A percentile compares a stretch with the other conserved stretches of the same genome.
phyloP scores from a whole-genome alignment of 768 basidiomycete genomes.

The Neoboletus magnificus region DNA sequence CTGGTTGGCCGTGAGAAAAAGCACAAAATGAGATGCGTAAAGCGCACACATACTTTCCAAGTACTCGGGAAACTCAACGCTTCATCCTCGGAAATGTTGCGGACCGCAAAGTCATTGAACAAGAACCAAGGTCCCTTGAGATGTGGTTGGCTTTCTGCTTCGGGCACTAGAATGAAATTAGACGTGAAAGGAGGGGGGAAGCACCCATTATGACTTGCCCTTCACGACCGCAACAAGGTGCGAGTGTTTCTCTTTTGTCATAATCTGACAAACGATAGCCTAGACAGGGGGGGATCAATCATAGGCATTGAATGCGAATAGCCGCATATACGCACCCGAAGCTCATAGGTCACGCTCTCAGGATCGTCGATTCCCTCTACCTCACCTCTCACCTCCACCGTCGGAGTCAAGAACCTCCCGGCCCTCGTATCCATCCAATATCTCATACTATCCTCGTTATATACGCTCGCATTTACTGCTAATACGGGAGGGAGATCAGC shows the following conservation, averaged over 20 bases:
- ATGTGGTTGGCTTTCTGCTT: slow-evolving; percentile 47
- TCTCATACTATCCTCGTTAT: slow-evolving; percentile 67
- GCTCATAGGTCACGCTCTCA: slow-evolving; percentile 58
- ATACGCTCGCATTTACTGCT: slow-evolving; percentile 80
- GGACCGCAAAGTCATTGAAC: slow-evolving; percentile 96
- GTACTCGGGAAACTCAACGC: slow-evolving; percentile 81
- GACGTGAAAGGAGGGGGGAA: neutral
- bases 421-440: slow-evolving; percentile 65
- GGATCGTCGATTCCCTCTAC: slow-evolving; percentile 56
- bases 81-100: slow-evolving; percentile 79
- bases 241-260: slow-evolving; percentile 63
- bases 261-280: slow-evolving; percentile 81
- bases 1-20: slow-evolving; percentile 37
- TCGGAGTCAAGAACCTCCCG: slow-evolving; percentile 53
- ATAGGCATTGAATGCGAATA: neutral
- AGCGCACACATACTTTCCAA: slow-evolving; percentile 75
- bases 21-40: neutral
- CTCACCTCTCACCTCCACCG: slow-evolving; percentile 56
- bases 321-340: slow-evolving; percentile 55
- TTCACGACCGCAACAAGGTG: slow-evolving; percentile 90
- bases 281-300: slow-evolving; percentile 28
- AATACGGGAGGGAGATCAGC: slow-evolving; percentile 77
- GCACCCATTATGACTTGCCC: slow-evolving; percentile 39
- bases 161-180: slow-evolving; percentile 53
- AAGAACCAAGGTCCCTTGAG: slow-evolving; percentile 73